Percentiles rank a stretch among this genome's conserved stretches.
These are phyloP conservation scores for Cordia subcordata DNA, from an alignment of 257 asterid species.

Conservation along the genomic window DNA sequence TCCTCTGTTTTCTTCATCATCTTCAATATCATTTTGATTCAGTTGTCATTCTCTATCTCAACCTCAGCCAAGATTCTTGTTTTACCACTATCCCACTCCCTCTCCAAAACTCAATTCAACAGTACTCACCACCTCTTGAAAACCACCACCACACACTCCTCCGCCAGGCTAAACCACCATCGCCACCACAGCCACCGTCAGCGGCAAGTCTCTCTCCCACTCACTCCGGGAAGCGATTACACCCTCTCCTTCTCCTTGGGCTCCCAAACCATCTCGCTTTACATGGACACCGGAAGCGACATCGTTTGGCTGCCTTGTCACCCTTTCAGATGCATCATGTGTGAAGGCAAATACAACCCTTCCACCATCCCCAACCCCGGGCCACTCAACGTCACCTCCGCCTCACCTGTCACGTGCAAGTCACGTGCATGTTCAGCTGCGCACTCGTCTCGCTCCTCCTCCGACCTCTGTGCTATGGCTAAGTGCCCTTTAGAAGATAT, in stretches of 20 bases:
- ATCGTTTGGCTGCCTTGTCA: slow-evolving; percentile 94
- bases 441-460: slow-evolving; percentile 53
- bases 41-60: slow-evolving; percentile 7
- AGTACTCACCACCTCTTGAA: slow-evolving; percentile 75
- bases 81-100: slow-evolving; percentile 67
- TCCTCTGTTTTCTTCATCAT: slow-evolving; percentile 26
- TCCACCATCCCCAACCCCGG: slow-evolving; percentile 41
- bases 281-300: slow-evolving; percentile 97
- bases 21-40: slow-evolving; percentile 7
- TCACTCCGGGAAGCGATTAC: slow-evolving; percentile 80
- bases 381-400: slow-evolving; percentile 67
- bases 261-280: slow-evolving; percentile 62
- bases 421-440: slow-evolving; percentile 73
- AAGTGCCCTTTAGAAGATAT: slow-evolving; percentile 71
- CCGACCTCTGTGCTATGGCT: slow-evolving; percentile 85
- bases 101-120: slow-evolving; percentile 42
- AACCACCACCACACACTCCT: slow-evolving; percentile 59
- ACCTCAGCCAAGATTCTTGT: slow-evolving; percentile 19
- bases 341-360: slow-evolving; percentile 75
- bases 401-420: slow-evolving; percentile 45
- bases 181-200: slow-evolving; percentile 11
- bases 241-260: slow-evolving; percentile 70
- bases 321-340: slow-evolving; percentile 83
- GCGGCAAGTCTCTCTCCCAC: slow-evolving; percentile 77
- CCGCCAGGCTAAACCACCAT: slow-evolving; percentile 58